Conservation (phyloP, 495 filamentous ascomycete genomes). For the Cercophora scortea region DNA sequence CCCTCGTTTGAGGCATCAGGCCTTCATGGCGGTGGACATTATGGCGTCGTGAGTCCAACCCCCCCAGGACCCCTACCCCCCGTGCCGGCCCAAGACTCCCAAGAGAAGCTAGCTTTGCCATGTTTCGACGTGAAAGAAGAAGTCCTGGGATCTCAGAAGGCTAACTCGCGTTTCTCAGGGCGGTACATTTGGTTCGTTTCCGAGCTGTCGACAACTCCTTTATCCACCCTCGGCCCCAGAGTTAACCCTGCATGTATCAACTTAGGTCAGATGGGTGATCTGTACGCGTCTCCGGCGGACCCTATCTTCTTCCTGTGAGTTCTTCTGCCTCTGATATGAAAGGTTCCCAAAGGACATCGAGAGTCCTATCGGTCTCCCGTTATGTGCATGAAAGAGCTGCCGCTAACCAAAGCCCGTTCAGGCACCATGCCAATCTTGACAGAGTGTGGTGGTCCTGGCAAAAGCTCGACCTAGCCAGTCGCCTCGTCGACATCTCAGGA, state of each 20-base stretch:
- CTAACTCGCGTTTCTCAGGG: no score
- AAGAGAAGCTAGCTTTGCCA: no score
- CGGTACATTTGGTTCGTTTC: no score
- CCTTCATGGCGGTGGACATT: slow-evolving; percentile 4
- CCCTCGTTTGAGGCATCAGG: slow-evolving; percentile 2
- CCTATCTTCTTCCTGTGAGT: slow-evolving; percentile 46
- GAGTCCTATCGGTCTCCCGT: no score
- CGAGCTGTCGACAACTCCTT: not conserved
- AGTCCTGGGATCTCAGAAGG: no score
- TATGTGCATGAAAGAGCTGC: no score
- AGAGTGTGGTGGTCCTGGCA: slow-evolving; percentile 60
- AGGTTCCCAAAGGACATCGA: no score
- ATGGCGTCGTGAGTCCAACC: not conserved
- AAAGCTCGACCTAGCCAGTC: slow-evolving; percentile 22
- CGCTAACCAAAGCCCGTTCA: no score
- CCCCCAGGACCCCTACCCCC: no score
- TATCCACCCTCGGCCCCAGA: not conserved
- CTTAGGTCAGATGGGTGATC: slow-evolving; percentile 25
- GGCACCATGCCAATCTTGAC: slow-evolving; percentile 55
- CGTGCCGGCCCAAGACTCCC: no score
- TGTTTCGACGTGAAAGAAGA: no score
- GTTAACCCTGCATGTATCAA: slow-evolving; percentile 19
- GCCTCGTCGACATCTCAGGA: slow-evolving; percentile 31
- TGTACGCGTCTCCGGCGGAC: slow-evolving; percentile 30
- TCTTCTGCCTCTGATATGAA: no score